Evolutionary conservation across 179 eudicot genomes (phyloP).

Genomic region (Heliamphora pulchella): DNA sequence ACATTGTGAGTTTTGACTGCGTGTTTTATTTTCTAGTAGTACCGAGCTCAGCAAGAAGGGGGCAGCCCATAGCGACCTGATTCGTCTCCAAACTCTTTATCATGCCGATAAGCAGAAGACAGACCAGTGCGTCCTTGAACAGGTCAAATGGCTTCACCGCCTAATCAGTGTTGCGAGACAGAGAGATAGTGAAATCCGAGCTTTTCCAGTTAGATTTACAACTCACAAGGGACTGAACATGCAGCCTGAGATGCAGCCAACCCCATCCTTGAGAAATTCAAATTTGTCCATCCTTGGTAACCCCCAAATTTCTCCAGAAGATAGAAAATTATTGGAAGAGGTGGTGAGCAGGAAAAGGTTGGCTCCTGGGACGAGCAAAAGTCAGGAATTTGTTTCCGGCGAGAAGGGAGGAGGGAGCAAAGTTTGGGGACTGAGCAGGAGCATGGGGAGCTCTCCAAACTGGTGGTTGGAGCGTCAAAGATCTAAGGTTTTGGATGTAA

Average conservation of each 20-base stretch:
- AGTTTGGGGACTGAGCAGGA: slow-evolving; percentile 50
- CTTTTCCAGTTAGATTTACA: slow-evolving; percentile 39
- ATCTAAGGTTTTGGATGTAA: slow-evolving; percentile 39
- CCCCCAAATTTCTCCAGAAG: slow-evolving; percentile 51
- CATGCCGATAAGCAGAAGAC: slow-evolving; percentile 68
- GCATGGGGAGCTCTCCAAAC: slow-evolving; percentile 66
- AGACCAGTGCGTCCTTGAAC: slow-evolving; percentile 58
- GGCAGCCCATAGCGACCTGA: slow-evolving; percentile 25
- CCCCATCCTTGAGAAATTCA: slow-evolving; percentile 19
- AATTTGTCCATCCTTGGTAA: too few species aligned
- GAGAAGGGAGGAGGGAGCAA: slow-evolving; percentile 29
- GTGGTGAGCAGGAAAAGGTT: slow-evolving; percentile 38
- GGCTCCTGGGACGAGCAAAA: slow-evolving; percentile 68
- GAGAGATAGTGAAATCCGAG: slow-evolving; percentile 46
- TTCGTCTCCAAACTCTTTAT: slow-evolving; percentile 79
- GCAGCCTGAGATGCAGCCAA: slow-evolving; percentile 16
- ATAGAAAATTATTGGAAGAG: slow-evolving; percentile 47
- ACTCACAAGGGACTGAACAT: slow-evolving; percentile 33
- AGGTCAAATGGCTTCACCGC: slow-evolving; percentile 64
- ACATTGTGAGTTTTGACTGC: background rate
- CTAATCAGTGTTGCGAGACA: slow-evolving; percentile 51
- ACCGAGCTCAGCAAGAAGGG: slow-evolving; percentile 59
- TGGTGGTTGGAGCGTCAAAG: slow-evolving; percentile 25
- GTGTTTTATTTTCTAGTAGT: slow-evolving; percentile 31
- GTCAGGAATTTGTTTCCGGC: slow-evolving; percentile 52